Conservation (phyloP, 148 eudicot species). For the Drosera capensis region DNA sequence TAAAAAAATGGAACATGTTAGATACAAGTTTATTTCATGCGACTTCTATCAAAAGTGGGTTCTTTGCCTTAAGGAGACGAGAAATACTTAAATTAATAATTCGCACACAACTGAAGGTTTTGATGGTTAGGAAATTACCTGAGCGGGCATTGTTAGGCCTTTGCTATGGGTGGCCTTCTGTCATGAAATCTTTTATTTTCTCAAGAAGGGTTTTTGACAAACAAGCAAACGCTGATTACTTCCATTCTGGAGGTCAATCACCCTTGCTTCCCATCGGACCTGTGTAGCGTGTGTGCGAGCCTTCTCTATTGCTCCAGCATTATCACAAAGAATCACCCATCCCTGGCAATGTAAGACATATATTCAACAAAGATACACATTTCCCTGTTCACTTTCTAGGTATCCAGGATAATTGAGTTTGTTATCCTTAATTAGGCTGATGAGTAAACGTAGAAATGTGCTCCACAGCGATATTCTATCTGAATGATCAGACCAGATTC, state of each 20-base stretch:
- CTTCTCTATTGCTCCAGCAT: constrained; percentile 33
- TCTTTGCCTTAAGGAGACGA: background rate
- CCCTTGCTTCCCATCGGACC: constrained; percentile 77
- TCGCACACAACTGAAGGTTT: background rate
- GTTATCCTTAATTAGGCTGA: too few species aligned
- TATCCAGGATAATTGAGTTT: too few species aligned
- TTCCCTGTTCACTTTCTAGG: background rate
- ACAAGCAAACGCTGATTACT: constrained; percentile 49
- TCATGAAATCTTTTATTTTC: background rate
- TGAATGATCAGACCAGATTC: too few species aligned
- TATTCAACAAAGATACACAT: background rate
- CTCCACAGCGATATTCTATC: too few species aligned
- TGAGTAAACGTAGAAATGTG: too few species aligned
- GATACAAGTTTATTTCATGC: too few species aligned
- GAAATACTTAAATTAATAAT: too few species aligned
- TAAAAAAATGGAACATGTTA: too few species aligned
- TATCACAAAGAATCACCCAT: constrained; percentile 64
- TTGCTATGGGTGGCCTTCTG: background rate
- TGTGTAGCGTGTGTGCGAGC: constrained; percentile 48
- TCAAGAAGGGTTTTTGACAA: constrained; percentile 59
- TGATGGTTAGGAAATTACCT: background rate
- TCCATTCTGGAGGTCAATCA: constrained; percentile 49
- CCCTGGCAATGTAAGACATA: constrained; percentile 35
- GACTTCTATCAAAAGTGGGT: too few species aligned
- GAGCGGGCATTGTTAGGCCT: background rate